Base-by-base conservation (phyloP, 495 filamentous ascomycete genomes). In the Terfezia boudieri region DNA sequence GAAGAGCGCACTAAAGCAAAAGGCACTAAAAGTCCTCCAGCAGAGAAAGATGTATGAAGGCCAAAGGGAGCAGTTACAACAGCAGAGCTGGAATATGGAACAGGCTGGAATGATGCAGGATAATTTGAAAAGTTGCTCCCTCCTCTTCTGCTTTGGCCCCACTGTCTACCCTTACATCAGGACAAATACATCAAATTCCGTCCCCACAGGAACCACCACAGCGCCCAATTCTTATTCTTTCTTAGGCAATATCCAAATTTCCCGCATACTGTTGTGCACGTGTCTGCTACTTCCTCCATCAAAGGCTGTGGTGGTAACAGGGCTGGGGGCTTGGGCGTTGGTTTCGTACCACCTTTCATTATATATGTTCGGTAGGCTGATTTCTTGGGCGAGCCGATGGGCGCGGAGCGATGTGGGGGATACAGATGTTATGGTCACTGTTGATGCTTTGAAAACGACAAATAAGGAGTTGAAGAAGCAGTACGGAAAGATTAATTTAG, bases 71-170 rank as follows among this genome's bases (percentile, higher is more conserved):
- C 88, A 98, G 70, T 80, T 96, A 54, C 85, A 92, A 68, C 78
- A 82, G 60, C 90, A 96, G 67, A 83, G 82, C 11, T 96, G 90
- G 90, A 98, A 96, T 71, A 95, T 98, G 88, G 88, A 96, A 68
- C 90, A 96, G 66, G 90, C 90, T 7, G 83, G 84, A 67, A 94
- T 92, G 74, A 96, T 98, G 92, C 87, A 92, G 70, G 90, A 96
- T 68, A 98, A 98, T 62, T 79, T 98, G 37, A 92, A 94, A 66
- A 95, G 63, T 65, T 59, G 41, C 62, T 58, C 52, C 32, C 53
- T 61, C 57, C 41, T 54, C 20, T 52, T 35, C 20, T 58, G n/a
- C 26, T 49, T 20, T 20, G 20, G 20, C 20, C 20, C 20, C 20
- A 20, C 20, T 20, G 20, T 20, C 20, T 1, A 11, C 56, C 56